Evolutionary conservation across 148 eudicot species (phyloP), one percentile per base, ranked within the genome.

Genomic region (Rhododendron molle): DNA sequence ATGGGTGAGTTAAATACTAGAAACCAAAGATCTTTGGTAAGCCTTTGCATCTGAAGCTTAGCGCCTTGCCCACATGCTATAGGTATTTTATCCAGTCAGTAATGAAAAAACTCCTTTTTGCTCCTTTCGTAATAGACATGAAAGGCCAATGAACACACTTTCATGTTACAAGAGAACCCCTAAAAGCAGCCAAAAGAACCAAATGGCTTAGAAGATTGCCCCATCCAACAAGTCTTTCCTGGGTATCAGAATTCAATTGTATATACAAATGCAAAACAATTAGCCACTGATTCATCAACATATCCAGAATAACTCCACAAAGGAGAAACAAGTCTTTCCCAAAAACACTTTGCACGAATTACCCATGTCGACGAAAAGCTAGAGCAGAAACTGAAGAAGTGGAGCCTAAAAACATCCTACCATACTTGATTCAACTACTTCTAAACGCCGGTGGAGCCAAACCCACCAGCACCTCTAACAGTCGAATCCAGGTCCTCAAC

Each of bases 401-500:
- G 44, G 49, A 9, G 54, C 81, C 81, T 78, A 78, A 10, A 11
- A 26, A 26, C 73, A 11, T 26, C 12, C 5, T 43, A 38, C 4
- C 8, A 77, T 13, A 71, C 36, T 14, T 30, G 40, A 54, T 81
- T 40, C 26, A 9, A 16, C 23, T 9, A 6, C 16, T 21, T 43
- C 60, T 49, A 91, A 47, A 94, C 90, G 3, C 96, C 97, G 15
- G 98, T 94, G 16, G 98, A 94, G 30, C 97, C 98, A 54, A 96
- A 96, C 76, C 97, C 97, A 15, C 95, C 95, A 47, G 92, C 91
- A 6, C 97, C 98, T 85, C 98, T 86, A 15, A 87, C 89, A 83
- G 98, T 95, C 3, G 91, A 85, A 85, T 95, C 98, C 52, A 93
- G 85, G 86, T 94, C 94, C 71, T 94, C 99, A 69, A 94, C 98